These are phyloP conservation scores for Tetraselmis chui DNA, from an alignment of 139 green algal genomes.

Conservation along the genomic window DNA sequence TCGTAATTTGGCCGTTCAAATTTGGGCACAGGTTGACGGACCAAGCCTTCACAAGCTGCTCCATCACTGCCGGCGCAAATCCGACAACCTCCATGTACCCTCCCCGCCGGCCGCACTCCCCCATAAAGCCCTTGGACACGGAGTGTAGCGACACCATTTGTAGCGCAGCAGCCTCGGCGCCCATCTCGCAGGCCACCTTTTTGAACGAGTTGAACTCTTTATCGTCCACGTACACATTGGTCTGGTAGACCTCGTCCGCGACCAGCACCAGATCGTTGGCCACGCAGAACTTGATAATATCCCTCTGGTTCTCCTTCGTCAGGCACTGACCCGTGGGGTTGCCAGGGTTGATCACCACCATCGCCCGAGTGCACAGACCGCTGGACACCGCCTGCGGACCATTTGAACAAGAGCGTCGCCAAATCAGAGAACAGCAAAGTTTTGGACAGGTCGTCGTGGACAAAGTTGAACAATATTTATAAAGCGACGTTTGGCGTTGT, in stretches of 20 bases:
- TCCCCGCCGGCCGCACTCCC: constrained; percentile 82
- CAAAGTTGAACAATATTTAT: neutral
- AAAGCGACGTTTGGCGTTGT: neutral
- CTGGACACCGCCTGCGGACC: neutral
- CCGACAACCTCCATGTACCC: constrained; percentile 87
- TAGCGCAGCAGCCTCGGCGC: constrained; percentile 26
- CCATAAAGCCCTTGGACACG: constrained; percentile 82
- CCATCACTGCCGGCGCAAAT: constrained; percentile 52
- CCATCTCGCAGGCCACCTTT: constrained; percentile 58
- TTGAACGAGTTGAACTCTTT: constrained; percentile 79
- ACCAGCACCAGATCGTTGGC: constrained; percentile 81
- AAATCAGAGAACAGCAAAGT: neutral
- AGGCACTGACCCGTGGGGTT: constrained; percentile 87
- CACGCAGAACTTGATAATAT: constrained; percentile 63
- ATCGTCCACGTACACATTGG: constrained; percentile 80
- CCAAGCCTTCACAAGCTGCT: constrained; percentile 83
- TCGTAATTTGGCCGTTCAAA: constrained; percentile 77
- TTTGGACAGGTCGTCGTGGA: neutral
- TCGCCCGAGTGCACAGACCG: constrained; percentile 24
- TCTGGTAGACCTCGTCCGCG: constrained; percentile 92
- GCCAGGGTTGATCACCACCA: constrained; percentile 95
- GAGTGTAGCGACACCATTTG: constrained; percentile 78
- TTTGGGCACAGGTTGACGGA: constrained; percentile 93
- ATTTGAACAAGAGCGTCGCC: too few relatives aligned
- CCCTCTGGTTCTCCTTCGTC: constrained; percentile 54